Evolutionary conservation across 495 filamentous ascomycete genomes (phyloP), one percentile per base, ranked within the genome.

Genomic region (Stereocaulon alpinum): DNA sequence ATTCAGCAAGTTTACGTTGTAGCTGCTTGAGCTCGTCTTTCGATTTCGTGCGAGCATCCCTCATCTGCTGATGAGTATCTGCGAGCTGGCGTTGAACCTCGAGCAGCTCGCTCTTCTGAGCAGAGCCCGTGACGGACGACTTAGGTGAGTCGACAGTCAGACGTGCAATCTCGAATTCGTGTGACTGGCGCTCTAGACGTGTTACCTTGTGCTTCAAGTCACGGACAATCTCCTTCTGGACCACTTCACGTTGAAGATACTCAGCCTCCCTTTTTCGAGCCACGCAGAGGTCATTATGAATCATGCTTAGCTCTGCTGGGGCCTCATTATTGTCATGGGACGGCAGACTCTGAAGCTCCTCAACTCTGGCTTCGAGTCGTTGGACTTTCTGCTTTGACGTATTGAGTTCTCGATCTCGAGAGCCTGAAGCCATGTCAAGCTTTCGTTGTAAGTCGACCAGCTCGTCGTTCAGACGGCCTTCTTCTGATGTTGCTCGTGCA

Each of bases 201-300:
- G 71, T 69, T 40, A 86, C 75, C 27, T 79, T 78, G 24, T 73
- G 75, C 61, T 82, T 80, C 57, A 80, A 76, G 29, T 71, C 73
- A 44, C 80, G 80, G 15, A 78, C 70, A 11, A 70, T 76, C 24
- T 71, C 71, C 59, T 83, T 85, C 42, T 83, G 81, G 15, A 79
- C 68, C 18, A 77, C 74, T 63, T 89, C 86, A 11, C 82, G 82
- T 66, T 85, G 78, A 10, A 85, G 69, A 61, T 82, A 72, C 30
- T 80, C 77, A 47, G 77, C 77, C 59, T 88, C 85, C 34, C 83
- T 84, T 59, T 80, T 80, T 12, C 83, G 77, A 37, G 82, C 80
- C 54, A 81, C 78, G 1, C 83, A 79, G 17, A 89, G 72, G 59
- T 80, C 82, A 22, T 77, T 77, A 5, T 82, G 82, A 37, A 86